These are phyloP conservation scores for Candida gorgasii DNA, from an alignment of 805 yeast genomes.

Conservation along the genomic window DNA sequence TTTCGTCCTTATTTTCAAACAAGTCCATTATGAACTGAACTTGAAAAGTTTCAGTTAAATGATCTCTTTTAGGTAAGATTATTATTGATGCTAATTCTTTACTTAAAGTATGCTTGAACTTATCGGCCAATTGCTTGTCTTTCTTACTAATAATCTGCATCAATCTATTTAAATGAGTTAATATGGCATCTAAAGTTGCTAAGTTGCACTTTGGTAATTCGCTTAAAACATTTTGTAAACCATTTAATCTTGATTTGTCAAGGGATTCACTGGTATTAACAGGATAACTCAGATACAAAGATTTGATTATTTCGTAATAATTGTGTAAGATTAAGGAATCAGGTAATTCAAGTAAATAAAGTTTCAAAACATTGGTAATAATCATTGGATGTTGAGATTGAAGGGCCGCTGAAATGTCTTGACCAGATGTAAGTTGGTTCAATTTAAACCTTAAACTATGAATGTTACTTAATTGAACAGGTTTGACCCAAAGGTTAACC, in stretches of 20 bases:
- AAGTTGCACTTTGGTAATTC: constrained; percentile 70
- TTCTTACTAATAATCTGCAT: constrained; percentile 48
- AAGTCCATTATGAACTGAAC: constrained; percentile 61
- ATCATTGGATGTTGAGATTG: constrained; percentile 51
- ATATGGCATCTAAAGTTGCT: constrained; percentile 79
- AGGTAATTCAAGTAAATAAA: constrained; percentile 78
- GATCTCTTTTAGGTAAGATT: constrained; percentile 19
- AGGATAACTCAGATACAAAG: constrained; percentile 54
- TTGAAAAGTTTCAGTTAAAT: constrained; percentile 57
- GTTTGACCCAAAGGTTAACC: constrained; percentile 65
- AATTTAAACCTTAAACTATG: constrained; percentile 62
- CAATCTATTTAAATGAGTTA: constrained; percentile 70
- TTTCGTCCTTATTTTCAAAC: constrained; percentile 54
- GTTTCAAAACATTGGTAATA: constrained; percentile 66
- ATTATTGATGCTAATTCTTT: constrained; percentile 49
- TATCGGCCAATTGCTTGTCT: constrained; percentile 32
- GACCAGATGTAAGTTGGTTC: constrained; percentile 36
- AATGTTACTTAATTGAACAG: constrained; percentile 59
- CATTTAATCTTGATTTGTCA: constrained; percentile 50
- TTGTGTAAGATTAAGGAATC: constrained; percentile 69
- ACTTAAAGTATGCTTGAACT: constrained; percentile 51
- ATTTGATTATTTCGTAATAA: constrained; percentile 65
- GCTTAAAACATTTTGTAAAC: constrained; percentile 63
- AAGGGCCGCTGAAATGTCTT: constrained; percentile 34
- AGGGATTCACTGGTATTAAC: constrained; percentile 30